Conservation (phyloP, 306 rosid species). For the Rubus idaeus region DNA sequence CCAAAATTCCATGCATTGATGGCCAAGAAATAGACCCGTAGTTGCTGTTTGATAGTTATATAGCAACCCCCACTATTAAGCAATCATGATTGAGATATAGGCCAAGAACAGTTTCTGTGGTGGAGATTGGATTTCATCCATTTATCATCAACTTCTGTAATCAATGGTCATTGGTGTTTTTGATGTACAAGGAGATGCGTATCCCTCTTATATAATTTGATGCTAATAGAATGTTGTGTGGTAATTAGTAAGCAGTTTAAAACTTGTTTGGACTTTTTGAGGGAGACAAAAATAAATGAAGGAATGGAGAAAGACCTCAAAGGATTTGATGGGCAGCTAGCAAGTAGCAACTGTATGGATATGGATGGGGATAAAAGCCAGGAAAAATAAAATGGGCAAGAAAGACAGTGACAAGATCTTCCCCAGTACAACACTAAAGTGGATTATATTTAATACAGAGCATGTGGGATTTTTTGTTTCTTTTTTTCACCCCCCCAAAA, state of each 20-base stretch:
- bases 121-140: background rate
- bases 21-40: constrained; percentile 6
- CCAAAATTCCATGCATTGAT: constrained; percentile 22
- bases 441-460: constrained; percentile 14
- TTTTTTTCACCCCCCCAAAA: constrained; percentile 18
- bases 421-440: constrained; percentile 28
- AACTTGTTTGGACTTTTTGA: background rate
- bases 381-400: constrained; percentile 44
- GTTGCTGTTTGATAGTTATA: background rate
- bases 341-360: constrained; percentile 1
- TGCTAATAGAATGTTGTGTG: constrained; percentile 1
- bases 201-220: background rate
- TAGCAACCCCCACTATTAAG: background rate
- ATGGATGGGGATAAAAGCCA: constrained; percentile 33
- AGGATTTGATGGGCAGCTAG: constrained; percentile 29
- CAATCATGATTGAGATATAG: background rate
- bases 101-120: background rate
- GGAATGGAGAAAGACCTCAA: constrained; percentile 19
- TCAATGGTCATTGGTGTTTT: constrained; percentile 3
- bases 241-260: constrained; percentile 5
- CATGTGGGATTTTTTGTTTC: constrained; percentile 5
- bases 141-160: background rate
- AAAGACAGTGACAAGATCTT: constrained; percentile 47
- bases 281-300: constrained; percentile 26
- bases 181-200: background rate